phyloP scores from a whole-genome alignment of 768 basidiomycete genomes.

The Sporobolomyces roseus region DNA sequence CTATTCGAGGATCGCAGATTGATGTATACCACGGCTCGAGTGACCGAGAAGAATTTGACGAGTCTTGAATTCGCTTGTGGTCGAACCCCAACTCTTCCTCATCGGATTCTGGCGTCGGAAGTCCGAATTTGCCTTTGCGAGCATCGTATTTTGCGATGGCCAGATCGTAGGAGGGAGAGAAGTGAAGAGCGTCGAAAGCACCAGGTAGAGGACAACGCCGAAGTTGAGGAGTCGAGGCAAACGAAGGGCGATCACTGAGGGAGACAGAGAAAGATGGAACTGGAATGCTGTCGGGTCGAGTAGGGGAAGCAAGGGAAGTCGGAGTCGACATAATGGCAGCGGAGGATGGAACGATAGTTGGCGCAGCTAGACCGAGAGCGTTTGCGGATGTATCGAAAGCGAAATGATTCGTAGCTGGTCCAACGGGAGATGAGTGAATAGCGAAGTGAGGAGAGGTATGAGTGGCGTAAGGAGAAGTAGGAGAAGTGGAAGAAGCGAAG shows the following conservation, averaged over 20 bases:
- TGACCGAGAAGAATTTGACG: no score
- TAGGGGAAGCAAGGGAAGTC: not conserved
- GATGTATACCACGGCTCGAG: conserved; percentile 24
- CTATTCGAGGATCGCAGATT: conserved; percentile 31
- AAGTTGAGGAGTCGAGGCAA: not conserved
- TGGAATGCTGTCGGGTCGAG: not conserved
- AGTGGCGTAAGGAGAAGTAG: not conserved
- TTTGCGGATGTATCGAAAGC: not conserved
- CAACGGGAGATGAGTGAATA: not conserved
- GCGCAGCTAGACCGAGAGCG: not conserved
- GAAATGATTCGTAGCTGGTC: not conserved
- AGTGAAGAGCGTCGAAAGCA: conserved; percentile 20
- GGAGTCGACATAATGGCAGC: not conserved
- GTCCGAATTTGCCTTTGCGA: conserved; percentile 35
- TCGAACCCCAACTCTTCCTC: not conserved
- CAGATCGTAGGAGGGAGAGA: not conserved
- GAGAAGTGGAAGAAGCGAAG: not conserved
- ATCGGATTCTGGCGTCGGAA: conserved; percentile 33
- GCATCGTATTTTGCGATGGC: conserved; percentile 28
- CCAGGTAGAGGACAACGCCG: not conserved
- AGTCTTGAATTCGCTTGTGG: not conserved
- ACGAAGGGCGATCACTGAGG: not conserved
- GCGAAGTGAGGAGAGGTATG: conserved; percentile 8
- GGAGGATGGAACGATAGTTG: not conserved
- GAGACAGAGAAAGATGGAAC: not conserved